These are phyloP conservation scores for Pichia norvegensis DNA, from an alignment of 1,139 yeast species.

Conservation along the genomic window DNA sequence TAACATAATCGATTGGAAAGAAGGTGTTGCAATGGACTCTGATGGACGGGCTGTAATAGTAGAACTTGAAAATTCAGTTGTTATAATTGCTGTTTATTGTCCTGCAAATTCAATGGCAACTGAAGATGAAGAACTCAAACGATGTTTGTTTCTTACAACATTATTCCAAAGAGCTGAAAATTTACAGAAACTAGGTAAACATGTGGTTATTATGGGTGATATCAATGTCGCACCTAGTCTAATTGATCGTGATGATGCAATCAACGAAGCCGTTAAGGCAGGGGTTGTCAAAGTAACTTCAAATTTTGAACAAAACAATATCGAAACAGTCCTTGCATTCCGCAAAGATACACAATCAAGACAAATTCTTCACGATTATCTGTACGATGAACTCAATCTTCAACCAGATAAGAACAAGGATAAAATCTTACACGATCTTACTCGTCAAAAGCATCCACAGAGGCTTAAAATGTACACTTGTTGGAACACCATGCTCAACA, in stretches of 20 bases:
- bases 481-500: constrained; percentile 77
- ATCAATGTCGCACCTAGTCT: constrained; percentile 73
- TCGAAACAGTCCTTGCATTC: constrained; percentile 27
- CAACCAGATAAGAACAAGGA: constrained; percentile 1
- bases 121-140: constrained; percentile 59
- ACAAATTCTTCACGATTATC: constrained; percentile 17
- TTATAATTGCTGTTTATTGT: constrained; percentile 74
- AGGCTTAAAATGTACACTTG: constrained; percentile 72
- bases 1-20: constrained; percentile 28
- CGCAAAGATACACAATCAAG: constrained; percentile 21
- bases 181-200: constrained; percentile 46
- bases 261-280: constrained; percentile 37
- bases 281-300: constrained; percentile 10
- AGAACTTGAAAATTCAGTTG: constrained; percentile 57
- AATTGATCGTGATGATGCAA: constrained; percentile 73
- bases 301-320: constrained; percentile 1
- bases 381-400: constrained; percentile 23
- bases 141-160: constrained; percentile 49
- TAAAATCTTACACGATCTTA: constrained; percentile 44
- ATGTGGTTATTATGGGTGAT: constrained; percentile 80
- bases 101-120: constrained; percentile 80
- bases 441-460: constrained; percentile 51
- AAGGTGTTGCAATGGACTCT: constrained; percentile 51
- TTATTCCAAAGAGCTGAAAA: constrained; percentile 55
- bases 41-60: constrained; percentile 78